Evolutionary conservation across 148 eudicot genomes (phyloP), one percentile per base, ranked within the genome.

Genomic region (Vaccinium macrocarpon): DNA sequence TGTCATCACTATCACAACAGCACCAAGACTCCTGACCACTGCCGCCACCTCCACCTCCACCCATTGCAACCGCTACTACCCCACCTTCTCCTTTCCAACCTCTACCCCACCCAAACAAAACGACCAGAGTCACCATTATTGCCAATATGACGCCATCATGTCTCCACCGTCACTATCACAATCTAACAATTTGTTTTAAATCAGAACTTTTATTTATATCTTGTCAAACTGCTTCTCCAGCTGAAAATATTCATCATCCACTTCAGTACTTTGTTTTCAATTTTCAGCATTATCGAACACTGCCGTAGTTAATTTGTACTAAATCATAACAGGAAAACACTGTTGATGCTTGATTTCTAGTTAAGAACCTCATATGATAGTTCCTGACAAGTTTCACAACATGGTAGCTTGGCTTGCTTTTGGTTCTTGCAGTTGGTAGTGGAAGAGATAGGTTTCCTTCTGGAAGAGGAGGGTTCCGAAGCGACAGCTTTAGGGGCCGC

Each of bases 391-490:
- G 53, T 25, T 66, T 66, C 11, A 15, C 27, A 25, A 16, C 42
- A 77, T 51, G 7, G 23, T 73, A 50, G 73, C 78, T 87, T 42
- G 25, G 32, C 76, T 62, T 81, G 38, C 29, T 84, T 72, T 81
- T 83, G 62, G 29, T 59, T 70, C 62, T 76, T 77, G 87, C 90
- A 91, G 93, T 87, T 57, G 91, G 91, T 19, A 83, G 81, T 56
- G 89, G 91, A 32, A 84, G 88, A 78, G 88, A 84, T 48, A 84
- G 91, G 81, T 85, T 89, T 62, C 46, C 81, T 86, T 8, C 89
- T 23, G 87, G 89, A 73, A 89, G 91, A 79, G 91, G 93, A 87
- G 94, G 92, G 27, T 90, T 70, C 83, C 90, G 88, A 56, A 86
- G 71, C 53, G 91, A 93, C 76, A 90, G 82, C 85, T 93, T 88